Conservation (phyloP, 768 basidiomycete species). For the Agaricus blazei region DNA sequence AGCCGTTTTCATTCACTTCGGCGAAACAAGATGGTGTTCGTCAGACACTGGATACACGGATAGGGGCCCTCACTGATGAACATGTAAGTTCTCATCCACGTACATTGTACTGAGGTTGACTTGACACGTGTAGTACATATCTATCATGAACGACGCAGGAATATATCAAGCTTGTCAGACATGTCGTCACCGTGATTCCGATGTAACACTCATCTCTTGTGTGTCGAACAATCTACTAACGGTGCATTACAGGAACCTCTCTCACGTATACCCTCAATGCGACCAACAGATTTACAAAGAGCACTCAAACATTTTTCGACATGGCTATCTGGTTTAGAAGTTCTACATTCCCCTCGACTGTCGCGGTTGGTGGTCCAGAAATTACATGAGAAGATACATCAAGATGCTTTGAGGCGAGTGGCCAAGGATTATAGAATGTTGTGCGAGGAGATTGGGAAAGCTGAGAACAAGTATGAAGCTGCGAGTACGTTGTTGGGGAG, state of each 20-base stretch:
- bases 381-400: conserved; percentile 69
- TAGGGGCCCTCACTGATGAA: conserved; percentile 65
- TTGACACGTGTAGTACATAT: conserved; percentile 33
- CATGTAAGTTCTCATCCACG: conserved; percentile 54
- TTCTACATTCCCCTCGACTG: conserved; percentile 77
- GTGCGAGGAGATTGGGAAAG: conserved; percentile 71
- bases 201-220: conserved; percentile 27
- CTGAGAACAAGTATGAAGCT: conserved; percentile 87
- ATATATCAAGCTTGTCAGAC: conserved; percentile 41
- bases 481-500: conserved; percentile 78
- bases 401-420: conserved; percentile 63
- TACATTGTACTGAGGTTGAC: not conserved
- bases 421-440: conserved; percentile 65
- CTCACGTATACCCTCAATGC: conserved; percentile 65
- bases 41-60: conserved; percentile 53
- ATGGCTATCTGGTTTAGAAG: conserved; percentile 82
- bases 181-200: conserved; percentile 31
- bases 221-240: not conserved
- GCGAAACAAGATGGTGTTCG: conserved; percentile 57
- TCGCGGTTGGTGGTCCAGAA: conserved; percentile 64
- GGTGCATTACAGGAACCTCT: conserved; percentile 50
- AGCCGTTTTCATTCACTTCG: conserved; percentile 62
- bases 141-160: conserved; percentile 51
- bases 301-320: conserved; percentile 69
- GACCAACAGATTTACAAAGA: conserved; percentile 55